Conservation (phyloP, 306 rosid species). For the Biancaea sappan region DNA sequence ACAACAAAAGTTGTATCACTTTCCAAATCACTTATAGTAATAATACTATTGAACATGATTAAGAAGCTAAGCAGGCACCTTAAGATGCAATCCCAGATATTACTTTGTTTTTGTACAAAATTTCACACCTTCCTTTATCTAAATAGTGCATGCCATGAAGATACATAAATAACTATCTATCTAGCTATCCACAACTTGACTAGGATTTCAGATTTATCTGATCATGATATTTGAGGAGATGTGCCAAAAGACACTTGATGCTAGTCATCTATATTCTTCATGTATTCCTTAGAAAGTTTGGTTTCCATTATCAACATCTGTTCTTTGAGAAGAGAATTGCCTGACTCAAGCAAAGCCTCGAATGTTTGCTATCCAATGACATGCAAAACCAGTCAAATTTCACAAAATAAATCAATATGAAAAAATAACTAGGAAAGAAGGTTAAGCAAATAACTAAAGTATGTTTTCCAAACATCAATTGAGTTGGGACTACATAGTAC, state of each 20-base stretch:
- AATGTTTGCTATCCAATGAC: conserved; percentile 75
- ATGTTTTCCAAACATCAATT: conserved; percentile 13
- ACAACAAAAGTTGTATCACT: neutral
- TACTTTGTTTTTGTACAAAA: conserved; percentile 20
- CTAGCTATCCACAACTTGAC: conserved; percentile 20
- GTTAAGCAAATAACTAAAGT: neutral
- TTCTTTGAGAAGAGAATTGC: conserved; percentile 75
- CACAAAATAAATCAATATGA: conserved; percentile 23
- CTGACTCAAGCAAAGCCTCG: conserved; percentile 86
- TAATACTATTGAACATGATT: neutral
- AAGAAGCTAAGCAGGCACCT: conserved; percentile 3
- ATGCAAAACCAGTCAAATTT: conserved; percentile 37
- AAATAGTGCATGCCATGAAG: neutral
- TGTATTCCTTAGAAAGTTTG: conserved; percentile 92
- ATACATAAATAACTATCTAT: too few species aligned
- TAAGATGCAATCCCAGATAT: neutral
- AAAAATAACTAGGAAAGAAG: neutral
- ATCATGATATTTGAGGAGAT: neutral
- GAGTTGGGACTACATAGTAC: neutral
- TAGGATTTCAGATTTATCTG: conserved; percentile 26
- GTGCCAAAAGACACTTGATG: conserved; percentile 24
- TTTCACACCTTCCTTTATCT: conserved; percentile 31
- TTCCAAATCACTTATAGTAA: neutral
- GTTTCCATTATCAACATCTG: conserved; percentile 86
- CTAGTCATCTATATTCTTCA: conserved; percentile 85